Base-by-base conservation (phyloP, 2,329 filamentous ascomycete genomes). In the Talaromyces sp. region DNA sequence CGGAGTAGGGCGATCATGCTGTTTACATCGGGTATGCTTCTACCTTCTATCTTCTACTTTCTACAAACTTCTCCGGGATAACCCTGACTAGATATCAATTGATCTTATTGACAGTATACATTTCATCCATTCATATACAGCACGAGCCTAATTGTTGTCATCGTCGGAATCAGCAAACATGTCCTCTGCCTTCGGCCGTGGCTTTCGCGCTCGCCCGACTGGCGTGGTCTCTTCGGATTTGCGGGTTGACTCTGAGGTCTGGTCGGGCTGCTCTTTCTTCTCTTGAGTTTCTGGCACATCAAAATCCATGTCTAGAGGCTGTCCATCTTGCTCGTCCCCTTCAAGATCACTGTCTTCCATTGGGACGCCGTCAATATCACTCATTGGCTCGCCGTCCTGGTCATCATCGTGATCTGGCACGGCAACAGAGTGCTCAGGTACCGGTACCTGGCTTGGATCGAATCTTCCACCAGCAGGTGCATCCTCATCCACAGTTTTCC, bases 101-200 rank as follows among this genome's bases (percentile, higher is more conserved):
- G 33, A 56, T 25, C 11, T 56, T 10, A 17, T 37, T 39, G 52
- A 54, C 22, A 56, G n/a, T 56, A 9, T 39, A 56, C 31, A 39
- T 3, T 15, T 37, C 31, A 22, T 52, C 33, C n/a, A 37, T 13
- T 49, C 17, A 22, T 35, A 13, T 19, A 22, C 41, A 50, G 6
- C 13, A 50, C 13, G 27, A 27, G 13, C 7, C 45, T 64, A 59
- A 31, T 50, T 61, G 59, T 84, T 81, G 1, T 81, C 84, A 69
- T 90, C 90, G 13, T 66, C 65, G 4, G 89, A 90, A 75, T 90
- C 90, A 11, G 90, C 91, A 85, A 95, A 96, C 91, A 95, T 93
- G 73, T 95, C 91, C 70, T 90, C 90, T 4, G 91, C 91, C 70
- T 88, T 87, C 77, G 91, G 89, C 67, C 90, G 85, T 73, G 86